These are phyloP conservation scores for Mortierella sp. DNA, from an alignment of 371 early-diverging fungal genomes.

Conservation along the genomic window DNA sequence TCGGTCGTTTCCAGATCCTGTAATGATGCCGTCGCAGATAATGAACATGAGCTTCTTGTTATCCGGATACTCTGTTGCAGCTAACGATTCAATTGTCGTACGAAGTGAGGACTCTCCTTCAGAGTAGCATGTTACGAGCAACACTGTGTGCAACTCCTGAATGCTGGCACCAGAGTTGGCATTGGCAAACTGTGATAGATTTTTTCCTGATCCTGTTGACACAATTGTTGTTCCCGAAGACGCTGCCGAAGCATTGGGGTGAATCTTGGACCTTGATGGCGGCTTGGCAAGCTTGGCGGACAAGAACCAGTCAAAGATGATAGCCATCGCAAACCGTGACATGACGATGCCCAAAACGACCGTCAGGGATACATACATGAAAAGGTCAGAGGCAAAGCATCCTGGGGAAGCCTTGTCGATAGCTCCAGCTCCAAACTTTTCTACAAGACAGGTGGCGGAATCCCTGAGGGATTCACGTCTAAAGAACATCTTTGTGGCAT, in stretches of 20 bases:
- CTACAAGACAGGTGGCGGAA: constrained; percentile 68
- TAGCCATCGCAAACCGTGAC: constrained; percentile 86
- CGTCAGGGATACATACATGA: constrained; percentile 74
- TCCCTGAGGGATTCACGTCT: constrained; percentile 63
- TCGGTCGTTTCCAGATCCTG: constrained; percentile 80
- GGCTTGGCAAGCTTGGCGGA: constrained; percentile 73
- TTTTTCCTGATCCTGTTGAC: not conserved
- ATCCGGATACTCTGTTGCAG: constrained; percentile 89
- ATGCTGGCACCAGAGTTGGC: constrained; percentile 14
- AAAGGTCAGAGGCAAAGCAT: constrained; percentile 87
- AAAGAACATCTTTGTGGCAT: constrained; percentile 77
- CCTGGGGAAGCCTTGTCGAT: constrained; percentile 86
- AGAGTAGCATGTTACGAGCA: constrained; percentile 92
- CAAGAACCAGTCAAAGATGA: constrained; percentile 86
- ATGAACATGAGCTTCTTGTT: constrained; percentile 91
- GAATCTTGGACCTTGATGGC: constrained; percentile 50
- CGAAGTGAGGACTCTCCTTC: constrained; percentile 90
- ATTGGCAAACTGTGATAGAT: not conserved
- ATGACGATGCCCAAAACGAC: constrained; percentile 79
- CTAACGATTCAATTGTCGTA: constrained; percentile 92
- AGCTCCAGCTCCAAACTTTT: constrained; percentile 78
- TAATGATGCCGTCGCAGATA: constrained; percentile 90
- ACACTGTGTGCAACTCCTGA: constrained; percentile 67
- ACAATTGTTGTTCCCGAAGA: constrained; percentile 40
- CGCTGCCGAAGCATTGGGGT: constrained; percentile 20